phyloP scores from a whole-genome alignment of 768 basidiomycete genomes.

The Rhizopogon sp. region DNA sequence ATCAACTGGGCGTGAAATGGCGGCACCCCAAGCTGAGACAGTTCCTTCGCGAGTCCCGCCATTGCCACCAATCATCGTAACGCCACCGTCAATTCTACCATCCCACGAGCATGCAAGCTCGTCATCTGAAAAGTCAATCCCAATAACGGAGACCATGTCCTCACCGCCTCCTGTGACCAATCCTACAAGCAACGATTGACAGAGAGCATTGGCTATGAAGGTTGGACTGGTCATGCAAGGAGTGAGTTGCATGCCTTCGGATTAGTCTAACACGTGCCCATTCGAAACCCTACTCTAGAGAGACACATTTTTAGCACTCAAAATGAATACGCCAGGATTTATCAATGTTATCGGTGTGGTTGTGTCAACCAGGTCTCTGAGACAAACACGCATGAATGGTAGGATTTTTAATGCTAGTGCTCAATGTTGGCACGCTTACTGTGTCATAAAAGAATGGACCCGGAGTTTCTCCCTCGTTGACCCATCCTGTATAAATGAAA shows the following conservation, averaged over 20 bases:
- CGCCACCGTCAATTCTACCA: not conserved
- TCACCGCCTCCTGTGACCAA: not conserved
- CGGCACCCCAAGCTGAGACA: not conserved
- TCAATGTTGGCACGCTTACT: not conserved
- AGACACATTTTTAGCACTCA: slow-evolving; percentile 18
- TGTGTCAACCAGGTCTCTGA: slow-evolving; percentile 6
- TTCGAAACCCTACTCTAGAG: slow-evolving; percentile 12
- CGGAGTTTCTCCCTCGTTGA: slow-evolving; percentile 46
- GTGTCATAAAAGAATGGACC: slow-evolving; percentile 37
- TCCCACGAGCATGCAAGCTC: not conserved
- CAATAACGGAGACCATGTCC: not conserved
- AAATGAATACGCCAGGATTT: slow-evolving; percentile 7
- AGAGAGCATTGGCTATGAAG: not conserved
- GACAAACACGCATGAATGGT: slow-evolving; percentile 22
- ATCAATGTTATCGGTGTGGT: slow-evolving; percentile 31
- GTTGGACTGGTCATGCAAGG: not conserved
- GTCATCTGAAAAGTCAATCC: not conserved
- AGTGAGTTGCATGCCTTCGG: not conserved
- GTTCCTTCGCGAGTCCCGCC: not conserved
- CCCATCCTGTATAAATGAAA: slow-evolving; percentile 35
- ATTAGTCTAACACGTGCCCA: no score
- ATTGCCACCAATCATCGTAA: not conserved
- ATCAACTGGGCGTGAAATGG: not conserved
- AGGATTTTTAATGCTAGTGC: slow-evolving; percentile 4
- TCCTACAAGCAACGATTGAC: not conserved